Evolutionary conservation across 2,329 filamentous ascomycete genomes (phyloP).

Genomic region (Hymenoscyphus fructigenus): DNA sequence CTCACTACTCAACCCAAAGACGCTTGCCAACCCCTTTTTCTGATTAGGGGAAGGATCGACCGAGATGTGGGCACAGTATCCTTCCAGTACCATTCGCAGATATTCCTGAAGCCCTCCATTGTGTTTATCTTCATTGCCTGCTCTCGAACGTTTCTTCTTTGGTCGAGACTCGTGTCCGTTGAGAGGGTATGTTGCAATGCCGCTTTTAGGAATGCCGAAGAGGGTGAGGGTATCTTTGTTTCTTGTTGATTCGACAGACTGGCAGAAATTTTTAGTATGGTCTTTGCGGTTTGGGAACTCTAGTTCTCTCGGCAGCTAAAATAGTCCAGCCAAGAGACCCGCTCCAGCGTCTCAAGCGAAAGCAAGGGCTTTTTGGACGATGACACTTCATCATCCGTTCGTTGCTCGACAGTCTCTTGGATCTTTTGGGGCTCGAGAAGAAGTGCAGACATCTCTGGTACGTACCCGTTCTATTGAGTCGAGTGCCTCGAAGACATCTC

Average conservation of each 20-base stretch:
- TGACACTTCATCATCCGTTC: background rate
- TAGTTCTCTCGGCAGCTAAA: background rate
- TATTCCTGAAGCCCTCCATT: background rate
- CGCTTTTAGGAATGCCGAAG: background rate
- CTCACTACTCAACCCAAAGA: background rate
- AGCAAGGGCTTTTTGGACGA: background rate
- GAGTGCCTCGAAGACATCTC: background rate
- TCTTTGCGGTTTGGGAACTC: background rate
- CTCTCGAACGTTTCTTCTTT: background rate
- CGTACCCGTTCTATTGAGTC: background rate
- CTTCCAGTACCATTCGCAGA: background rate
- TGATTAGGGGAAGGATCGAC: background rate
- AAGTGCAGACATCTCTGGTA: background rate
- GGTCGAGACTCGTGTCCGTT: background rate
- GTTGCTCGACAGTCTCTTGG: background rate
- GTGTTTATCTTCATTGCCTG: background rate
- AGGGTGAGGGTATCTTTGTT: background rate
- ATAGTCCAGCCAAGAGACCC: background rate
- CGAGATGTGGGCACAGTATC: background rate
- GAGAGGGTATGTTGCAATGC: background rate
- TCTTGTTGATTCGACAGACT: background rate
- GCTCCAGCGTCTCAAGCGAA: background rate
- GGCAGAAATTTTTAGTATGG: background rate
- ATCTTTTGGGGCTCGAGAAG: background rate
- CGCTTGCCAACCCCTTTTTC: background rate